Evolutionary conservation across 2,329 filamentous ascomycete genomes (phyloP).

Genomic region (Furcasterigmium sp.): DNA sequence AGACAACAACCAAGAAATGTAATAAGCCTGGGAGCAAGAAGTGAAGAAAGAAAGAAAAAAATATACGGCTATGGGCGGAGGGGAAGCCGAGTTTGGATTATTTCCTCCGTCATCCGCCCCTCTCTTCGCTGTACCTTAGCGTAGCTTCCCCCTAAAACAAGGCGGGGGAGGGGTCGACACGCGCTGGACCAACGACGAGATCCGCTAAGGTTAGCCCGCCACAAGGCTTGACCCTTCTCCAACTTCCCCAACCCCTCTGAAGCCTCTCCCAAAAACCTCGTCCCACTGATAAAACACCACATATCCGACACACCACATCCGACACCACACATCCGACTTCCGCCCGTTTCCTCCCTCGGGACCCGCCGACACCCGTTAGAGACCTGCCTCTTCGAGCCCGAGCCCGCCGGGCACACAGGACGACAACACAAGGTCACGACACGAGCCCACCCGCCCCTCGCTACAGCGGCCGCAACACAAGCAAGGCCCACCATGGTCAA

Average conservation of each 20-base stretch:
- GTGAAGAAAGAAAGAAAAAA: no score
- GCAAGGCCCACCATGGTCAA: constrained; percentile 79
- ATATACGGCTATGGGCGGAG: no score
- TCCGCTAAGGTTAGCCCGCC: not conserved
- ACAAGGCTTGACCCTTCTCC: not conserved
- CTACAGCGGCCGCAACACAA: constrained; percentile 5
- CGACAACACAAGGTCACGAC: no score
- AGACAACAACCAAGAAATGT: constrained; percentile 1
- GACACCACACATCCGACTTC: no score
- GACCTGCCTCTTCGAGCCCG: constrained; percentile 1
- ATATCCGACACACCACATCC: not conserved
- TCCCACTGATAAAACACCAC: not conserved
- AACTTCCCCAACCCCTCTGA: not conserved
- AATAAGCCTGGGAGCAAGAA: constrained; percentile 1
- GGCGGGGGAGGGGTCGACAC: constrained; percentile 1
- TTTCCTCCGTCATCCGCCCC: not conserved
- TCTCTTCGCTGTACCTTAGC: not conserved
- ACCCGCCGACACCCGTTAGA: constrained; percentile 2
- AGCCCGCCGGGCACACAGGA: constrained; percentile 5
- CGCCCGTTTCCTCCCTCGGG: constrained; percentile 1
- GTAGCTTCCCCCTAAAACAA: not conserved
- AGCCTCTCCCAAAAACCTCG: not conserved
- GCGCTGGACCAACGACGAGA: not conserved
- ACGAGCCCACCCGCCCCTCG: not conserved
- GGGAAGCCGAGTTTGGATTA: no score